Evolutionary conservation across 768 basidiomycete species (phyloP).

Genomic region (Amanita muscaria): DNA sequence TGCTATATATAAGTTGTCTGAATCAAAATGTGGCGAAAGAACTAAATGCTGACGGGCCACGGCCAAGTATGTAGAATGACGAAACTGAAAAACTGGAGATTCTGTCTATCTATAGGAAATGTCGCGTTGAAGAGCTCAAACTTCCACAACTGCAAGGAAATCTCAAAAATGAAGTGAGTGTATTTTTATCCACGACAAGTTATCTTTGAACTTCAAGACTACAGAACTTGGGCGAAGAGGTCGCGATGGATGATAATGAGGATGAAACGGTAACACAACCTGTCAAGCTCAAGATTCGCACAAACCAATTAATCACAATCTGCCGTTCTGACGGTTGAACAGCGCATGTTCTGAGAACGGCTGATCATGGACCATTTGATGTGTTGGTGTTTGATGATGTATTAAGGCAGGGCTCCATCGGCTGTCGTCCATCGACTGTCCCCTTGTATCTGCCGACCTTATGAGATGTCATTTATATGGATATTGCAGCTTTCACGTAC

Average conservation of each 20-base stretch:
- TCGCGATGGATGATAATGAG: slow-evolving; percentile 89
- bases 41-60: slow-evolving; percentile 7
- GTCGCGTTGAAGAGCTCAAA: slow-evolving; percentile 86
- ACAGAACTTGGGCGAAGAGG: slow-evolving; percentile 74
- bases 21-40: neutral
- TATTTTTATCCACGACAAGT: neutral
- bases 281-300: no score
- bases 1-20: slow-evolving; percentile 49
- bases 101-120: slow-evolving; percentile 81
- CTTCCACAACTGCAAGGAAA: slow-evolving; percentile 71
- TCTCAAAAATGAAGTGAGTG: slow-evolving; percentile 72
- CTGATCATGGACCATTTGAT: no score
- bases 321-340: no score
- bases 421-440: no score
- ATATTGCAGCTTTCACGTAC: no score
- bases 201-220: slow-evolving; percentile 7
- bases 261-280: slow-evolving; percentile 76
- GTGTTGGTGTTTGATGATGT: no score
- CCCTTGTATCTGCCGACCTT: no score
- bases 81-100: slow-evolving; percentile 89
- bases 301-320: no score
- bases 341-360: no score
- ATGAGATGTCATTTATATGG: no score
- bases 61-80: slow-evolving; percentile 42
- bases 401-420: no score